Percentiles rank a stretch among this genome's conserved stretches.
Conservation (phyloP, 371 early-diverging fungal genomes). For the Chytridiales sp. region DNA sequence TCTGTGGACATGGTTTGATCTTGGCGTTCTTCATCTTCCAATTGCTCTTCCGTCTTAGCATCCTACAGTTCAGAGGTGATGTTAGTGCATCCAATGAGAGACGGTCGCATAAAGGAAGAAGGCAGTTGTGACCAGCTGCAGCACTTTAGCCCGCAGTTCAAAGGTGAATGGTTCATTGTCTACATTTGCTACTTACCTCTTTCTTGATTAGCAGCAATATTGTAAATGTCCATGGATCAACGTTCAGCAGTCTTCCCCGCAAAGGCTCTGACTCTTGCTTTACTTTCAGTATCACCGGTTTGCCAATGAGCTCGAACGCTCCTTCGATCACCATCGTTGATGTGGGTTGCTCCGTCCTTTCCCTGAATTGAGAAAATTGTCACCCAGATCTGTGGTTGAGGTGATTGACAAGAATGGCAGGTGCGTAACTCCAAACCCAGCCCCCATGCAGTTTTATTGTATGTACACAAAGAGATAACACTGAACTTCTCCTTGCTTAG, state of each 20-base stretch:
- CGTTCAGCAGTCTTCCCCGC: conserved; percentile 8
- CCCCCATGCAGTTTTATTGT: background rate
- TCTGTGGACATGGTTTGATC: too few species aligned
- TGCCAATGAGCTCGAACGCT: conserved; percentile 1
- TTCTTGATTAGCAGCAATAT: conserved; percentile 8
- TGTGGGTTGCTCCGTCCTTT: background rate
- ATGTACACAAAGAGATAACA: background rate
- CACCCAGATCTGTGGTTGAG: background rate
- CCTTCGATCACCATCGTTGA: background rate
- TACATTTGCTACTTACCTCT: too few species aligned
- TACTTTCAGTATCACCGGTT: background rate
- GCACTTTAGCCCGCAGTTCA: too few species aligned
- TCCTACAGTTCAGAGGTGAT: too few species aligned
- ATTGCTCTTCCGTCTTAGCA: too few species aligned
- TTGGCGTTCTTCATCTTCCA: too few species aligned
- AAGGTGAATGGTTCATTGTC: too few species aligned
- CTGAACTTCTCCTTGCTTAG: conserved; percentile 18
- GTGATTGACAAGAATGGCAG: background rate
- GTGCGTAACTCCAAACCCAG: background rate
- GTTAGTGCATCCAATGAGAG: too few species aligned
- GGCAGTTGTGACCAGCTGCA: too few species aligned
- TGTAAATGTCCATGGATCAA: background rate
- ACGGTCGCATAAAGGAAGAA: too few species aligned
- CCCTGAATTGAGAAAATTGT: conserved; percentile 1
- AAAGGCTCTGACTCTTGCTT: background rate